Conservation (phyloP, 805 yeast species). For the Zygotorulaspora chibaensis region DNA sequence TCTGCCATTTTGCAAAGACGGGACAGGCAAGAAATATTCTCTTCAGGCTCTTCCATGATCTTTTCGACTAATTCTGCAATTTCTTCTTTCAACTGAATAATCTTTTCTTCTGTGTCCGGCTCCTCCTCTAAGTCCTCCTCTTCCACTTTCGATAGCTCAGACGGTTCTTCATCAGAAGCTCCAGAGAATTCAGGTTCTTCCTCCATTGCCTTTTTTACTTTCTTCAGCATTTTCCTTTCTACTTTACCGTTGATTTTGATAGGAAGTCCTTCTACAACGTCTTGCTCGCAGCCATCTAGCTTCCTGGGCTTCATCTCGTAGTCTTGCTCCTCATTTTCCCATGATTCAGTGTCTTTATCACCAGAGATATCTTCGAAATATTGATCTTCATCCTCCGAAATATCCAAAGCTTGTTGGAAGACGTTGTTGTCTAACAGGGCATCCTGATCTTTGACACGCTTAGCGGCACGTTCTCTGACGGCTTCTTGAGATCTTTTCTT, state of each 20-base stretch:
- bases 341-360: constrained; percentile 33
- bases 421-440: constrained; percentile 24
- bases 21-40: constrained; percentile 58
- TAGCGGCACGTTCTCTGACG: constrained; percentile 30
- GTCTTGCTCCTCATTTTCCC: constrained; percentile 76
- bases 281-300: constrained; percentile 41
- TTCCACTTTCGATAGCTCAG: constrained; percentile 20
- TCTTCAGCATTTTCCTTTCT: constrained; percentile 53
- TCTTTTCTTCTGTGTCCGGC: constrained; percentile 49
- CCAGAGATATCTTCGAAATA: constrained; percentile 14
- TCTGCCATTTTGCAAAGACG: constrained; percentile 67
- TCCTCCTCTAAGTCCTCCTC: constrained; percentile 36
- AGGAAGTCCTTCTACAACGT: constrained; percentile 66
- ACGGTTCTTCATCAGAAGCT: constrained; percentile 14
- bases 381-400: constrained; percentile 21
- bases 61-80: constrained; percentile 76
- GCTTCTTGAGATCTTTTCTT: constrained; percentile 27
- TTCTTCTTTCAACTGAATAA: constrained; percentile 68
- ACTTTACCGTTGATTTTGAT: constrained; percentile 72
- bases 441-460: constrained; percentile 32
- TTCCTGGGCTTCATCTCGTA: constrained; percentile 72
- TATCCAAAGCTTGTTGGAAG: constrained; percentile 10
- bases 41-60: constrained; percentile 86
- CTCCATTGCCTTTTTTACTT: constrained; percentile 13
- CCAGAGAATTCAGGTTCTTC: constrained; percentile 13